Evolutionary conservation across 164 flowering plant species (phyloP).

Genomic region (Vitis rotundifolia): DNA sequence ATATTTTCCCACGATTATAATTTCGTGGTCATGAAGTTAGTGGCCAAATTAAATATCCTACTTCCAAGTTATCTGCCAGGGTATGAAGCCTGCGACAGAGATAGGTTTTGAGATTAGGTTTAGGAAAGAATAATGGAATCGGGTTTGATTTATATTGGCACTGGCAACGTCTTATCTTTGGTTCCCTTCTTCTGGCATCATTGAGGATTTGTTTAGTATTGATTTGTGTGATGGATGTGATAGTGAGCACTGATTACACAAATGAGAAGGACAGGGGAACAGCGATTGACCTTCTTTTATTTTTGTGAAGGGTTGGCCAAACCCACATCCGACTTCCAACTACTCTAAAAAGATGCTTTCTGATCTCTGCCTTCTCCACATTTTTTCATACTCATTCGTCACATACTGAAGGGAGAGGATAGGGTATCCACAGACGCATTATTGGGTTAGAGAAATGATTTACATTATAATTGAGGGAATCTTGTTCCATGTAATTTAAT

Average conservation of each 20-base stretch:
- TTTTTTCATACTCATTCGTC: background rate
- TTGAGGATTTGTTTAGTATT: background rate
- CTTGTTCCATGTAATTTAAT: too few species aligned
- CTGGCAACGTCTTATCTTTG: background rate
- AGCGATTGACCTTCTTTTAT: background rate
- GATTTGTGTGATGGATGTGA: background rate
- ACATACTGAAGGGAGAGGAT: too few species aligned
- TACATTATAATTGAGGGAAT: too few species aligned
- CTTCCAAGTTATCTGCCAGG: background rate
- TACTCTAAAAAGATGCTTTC: constrained; percentile 19
- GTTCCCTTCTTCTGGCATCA: background rate
- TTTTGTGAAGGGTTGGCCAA: constrained; percentile 24
- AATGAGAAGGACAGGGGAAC: constrained; percentile 3
- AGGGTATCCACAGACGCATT: too few species aligned
- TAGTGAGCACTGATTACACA: background rate
- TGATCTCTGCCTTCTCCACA: background rate
- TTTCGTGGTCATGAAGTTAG: too few species aligned
- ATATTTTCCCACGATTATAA: too few species aligned
- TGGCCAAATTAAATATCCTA: too few species aligned
- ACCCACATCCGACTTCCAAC: constrained; percentile 21
- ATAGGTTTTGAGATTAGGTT: background rate
- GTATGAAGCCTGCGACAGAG: background rate
- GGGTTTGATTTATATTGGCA: background rate
- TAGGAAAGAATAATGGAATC: background rate
- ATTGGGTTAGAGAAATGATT: too few species aligned